Percentiles rank a stretch among this genome's conserved stretches.
Conservation (phyloP, 2,329 filamentous ascomycete genomes). For the Colletotrichum karsti region DNA sequence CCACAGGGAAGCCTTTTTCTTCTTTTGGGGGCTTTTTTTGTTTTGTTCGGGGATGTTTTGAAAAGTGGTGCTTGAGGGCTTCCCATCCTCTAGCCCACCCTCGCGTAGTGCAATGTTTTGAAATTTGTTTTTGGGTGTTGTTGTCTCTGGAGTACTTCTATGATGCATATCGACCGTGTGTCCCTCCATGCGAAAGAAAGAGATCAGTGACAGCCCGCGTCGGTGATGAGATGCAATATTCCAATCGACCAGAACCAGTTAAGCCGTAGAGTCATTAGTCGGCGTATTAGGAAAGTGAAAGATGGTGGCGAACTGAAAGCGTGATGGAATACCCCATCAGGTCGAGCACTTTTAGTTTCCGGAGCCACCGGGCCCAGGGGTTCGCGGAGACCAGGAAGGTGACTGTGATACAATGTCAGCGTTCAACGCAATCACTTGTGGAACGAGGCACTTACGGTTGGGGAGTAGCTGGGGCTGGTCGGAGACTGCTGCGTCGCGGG, state of each 20-base stretch:
- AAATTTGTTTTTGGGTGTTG: not conserved
- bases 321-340: slow-evolving; percentile 6
- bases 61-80: not conserved
- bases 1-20: slow-evolving; percentile 11
- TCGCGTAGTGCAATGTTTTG: slow-evolving; percentile 22
- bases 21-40: slow-evolving; percentile 12
- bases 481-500: slow-evolving; percentile 66
- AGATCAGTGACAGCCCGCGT: slow-evolving; percentile 32
- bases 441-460: slow-evolving; percentile 55
- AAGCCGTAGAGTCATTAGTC: slow-evolving; percentile 44
- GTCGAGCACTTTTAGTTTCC: slow-evolving; percentile 47
- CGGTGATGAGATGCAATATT: slow-evolving; percentile 27
- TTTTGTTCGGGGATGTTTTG: not conserved
- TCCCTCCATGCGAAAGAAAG: slow-evolving; percentile 11
- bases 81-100: not conserved
- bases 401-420: slow-evolving; percentile 48
- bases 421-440: not conserved
- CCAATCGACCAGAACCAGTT: slow-evolving; percentile 24
- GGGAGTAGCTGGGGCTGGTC: slow-evolving; percentile 77
- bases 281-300: slow-evolving; percentile 42
- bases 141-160: slow-evolving; percentile 27
- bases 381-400: slow-evolving; percentile 55
- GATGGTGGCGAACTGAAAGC: slow-evolving; percentile 16
- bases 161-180: slow-evolving; percentile 18
- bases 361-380: slow-evolving; percentile 52